Conservation (phyloP, 306 rosid species). For the Quercus dentata region DNA sequence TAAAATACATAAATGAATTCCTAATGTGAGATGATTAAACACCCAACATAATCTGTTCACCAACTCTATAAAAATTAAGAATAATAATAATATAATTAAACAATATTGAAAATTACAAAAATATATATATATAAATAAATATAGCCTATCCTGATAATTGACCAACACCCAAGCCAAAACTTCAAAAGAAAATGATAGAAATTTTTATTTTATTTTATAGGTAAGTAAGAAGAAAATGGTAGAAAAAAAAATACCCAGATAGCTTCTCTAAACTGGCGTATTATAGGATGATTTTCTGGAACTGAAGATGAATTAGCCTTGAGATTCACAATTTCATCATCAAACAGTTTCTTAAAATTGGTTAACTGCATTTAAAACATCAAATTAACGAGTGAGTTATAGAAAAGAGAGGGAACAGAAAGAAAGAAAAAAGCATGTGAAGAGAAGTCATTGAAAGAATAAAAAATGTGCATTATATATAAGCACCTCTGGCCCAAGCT, state of each 20-base stretch:
- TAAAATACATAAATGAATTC: no score
- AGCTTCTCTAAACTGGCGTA: constrained; percentile 81
- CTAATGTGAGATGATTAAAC: not conserved
- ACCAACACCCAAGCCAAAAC: not conserved
- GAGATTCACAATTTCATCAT: constrained; percentile 47
- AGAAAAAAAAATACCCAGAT: constrained; percentile 66
- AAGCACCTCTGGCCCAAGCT: constrained; percentile 66
- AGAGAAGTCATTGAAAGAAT: constrained; percentile 7
- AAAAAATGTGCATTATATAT: constrained; percentile 14
- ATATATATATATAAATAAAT: not conserved
- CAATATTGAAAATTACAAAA: not conserved
- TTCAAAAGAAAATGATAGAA: not conserved
- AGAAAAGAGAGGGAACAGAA: not conserved
- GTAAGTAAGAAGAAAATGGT: not conserved
- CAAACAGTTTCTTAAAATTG: constrained; percentile 64
- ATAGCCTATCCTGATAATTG: not conserved
- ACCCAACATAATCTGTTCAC: not conserved
- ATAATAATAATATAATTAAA: not conserved
- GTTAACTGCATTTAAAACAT: constrained; percentile 43
- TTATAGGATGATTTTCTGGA: constrained; percentile 33
- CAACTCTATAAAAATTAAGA: not conserved
- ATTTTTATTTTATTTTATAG: no score
- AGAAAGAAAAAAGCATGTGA: not conserved
- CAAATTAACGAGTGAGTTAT: constrained; percentile 6
- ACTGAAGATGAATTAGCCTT: constrained; percentile 44